Base-by-base conservation (phyloP, 2,329 filamentous ascomycete genomes). In the Elsinoe ampelina region DNA sequence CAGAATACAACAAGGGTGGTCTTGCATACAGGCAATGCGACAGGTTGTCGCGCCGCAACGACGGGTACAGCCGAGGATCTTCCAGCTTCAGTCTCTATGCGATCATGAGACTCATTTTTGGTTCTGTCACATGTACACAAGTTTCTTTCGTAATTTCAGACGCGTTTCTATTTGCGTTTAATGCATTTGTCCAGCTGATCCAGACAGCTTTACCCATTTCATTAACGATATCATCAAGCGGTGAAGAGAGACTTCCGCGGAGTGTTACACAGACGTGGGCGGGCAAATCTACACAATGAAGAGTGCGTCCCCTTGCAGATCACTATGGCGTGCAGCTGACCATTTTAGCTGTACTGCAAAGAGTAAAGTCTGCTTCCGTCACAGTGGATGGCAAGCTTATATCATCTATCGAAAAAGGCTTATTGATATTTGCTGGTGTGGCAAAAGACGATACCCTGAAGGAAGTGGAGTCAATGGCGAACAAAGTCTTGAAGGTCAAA, bases 331-430 rank as follows among this genome's bases (percentile, higher is more conserved):
- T 48, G 58, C 60, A 64, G 60, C 61, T 64, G 59, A 70, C 63
- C 59, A 52, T 55, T 58, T 55, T 67, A 96, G 93, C 90, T 55
- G 88, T 98, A 59, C 76, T 97, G 55, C 93, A 98, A 73, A 83
- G 93, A 62, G 93, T 98, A 54, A 83, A 95, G 59, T 97, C 91
- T 42, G 92, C 92, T 59, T 96, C 92, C 6, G 93, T 98, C 65
- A 93, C 90, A 1, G 92, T 98, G 54, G 91, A 98, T 68, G 86
- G 89, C 67, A 80, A 95, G 68, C 75, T 95, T 30, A 81, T 98
- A 45, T 97, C 93, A 1, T 87, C 86, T 2, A 97, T 98, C 65
- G 89, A 89, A 59, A 88, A 86, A 71, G 93, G 93, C 30, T 75
- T 98, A 42, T 78, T 98, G 5, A 89, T 97, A 32, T 86, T 98